phyloP scores from a whole-genome alignment of 192 early-diverging fungal genomes.

The Allomyces javanicus region DNA sequence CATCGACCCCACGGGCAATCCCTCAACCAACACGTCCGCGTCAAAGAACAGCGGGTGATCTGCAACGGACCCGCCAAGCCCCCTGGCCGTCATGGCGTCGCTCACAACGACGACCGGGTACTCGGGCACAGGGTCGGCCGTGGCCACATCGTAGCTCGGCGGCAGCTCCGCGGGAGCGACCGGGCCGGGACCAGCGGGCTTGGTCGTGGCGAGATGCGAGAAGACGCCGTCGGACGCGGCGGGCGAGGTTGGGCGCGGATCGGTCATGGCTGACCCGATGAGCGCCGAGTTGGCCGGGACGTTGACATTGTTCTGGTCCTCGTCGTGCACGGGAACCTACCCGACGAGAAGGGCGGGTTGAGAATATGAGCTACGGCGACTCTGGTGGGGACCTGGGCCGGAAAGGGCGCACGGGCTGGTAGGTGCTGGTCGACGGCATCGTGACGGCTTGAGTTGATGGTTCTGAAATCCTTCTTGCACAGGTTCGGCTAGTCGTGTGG shows the following conservation, averaged over 20 bases:
- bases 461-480: no score
- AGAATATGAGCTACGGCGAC: no score
- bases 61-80: no score
- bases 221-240: slow-evolving; percentile 24
- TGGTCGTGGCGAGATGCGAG: slow-evolving; percentile 22
- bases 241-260: slow-evolving; percentile 1
- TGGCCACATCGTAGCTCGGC: slow-evolving; percentile 54
- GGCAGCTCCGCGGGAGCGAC: slow-evolving; percentile 2
- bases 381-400: no score
- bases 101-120: slow-evolving; percentile 63
- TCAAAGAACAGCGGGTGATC: slow-evolving; percentile 11
- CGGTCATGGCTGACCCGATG: neutral
- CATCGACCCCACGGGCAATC: slow-evolving; percentile 70
- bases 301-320: slow-evolving; percentile 4
- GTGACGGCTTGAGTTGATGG: no score
- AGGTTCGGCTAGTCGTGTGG: no score
- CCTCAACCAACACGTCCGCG: slow-evolving; percentile 74
- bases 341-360: no score
- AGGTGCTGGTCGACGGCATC: no score
- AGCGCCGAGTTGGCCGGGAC: neutral
- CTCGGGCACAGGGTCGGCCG: slow-evolving; percentile 46
- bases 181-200: slow-evolving; percentile 15
- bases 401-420: no score
- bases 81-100: slow-evolving; percentile 30
- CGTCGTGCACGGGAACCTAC: slow-evolving; percentile 1